Conservation (phyloP, 163 green algal species). For the Scenedesmus sp. region DNA sequence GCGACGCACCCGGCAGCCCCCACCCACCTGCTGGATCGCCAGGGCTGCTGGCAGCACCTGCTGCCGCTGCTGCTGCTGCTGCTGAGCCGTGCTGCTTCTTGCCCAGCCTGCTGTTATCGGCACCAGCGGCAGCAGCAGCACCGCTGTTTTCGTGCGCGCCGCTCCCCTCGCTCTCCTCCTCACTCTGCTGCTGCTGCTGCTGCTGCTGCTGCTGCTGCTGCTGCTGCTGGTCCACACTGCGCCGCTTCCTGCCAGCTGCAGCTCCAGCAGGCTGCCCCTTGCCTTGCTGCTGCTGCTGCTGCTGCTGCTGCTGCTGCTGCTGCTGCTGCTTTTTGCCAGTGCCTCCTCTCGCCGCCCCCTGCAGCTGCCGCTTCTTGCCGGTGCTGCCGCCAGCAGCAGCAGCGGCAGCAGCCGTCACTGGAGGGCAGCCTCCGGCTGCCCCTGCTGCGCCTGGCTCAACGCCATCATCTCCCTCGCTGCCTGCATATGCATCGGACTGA, state of each 20-base stretch:
- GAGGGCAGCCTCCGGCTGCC: neutral
- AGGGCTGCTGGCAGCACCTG: neutral
- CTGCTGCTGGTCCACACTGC: no score
- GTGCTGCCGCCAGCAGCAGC: neutral
- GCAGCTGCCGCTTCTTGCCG: neutral
- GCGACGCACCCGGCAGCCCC: neutral
- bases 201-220: slow-evolving; percentile 4
- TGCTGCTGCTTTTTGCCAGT: no score
- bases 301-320: neutral
- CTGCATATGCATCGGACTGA: neutral
- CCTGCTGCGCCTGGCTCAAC: neutral
- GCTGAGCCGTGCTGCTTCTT: neutral
- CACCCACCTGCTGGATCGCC: neutral
- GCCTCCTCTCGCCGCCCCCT: no score
- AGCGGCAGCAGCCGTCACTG: neutral
- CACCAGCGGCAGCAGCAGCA: neutral
- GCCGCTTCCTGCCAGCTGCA: no score
- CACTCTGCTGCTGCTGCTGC: slow-evolving; percentile 17
- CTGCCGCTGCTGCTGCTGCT: slow-evolving; percentile 21
- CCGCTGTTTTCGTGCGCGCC: neutral
- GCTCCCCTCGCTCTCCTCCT: no score
- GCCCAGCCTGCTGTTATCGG: neutral
- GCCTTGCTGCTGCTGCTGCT: neutral
- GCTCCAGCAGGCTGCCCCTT: no score
- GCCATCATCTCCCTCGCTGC: neutral